Conservation (phyloP, 2,329 filamentous ascomycete genomes). For the Sordariomycetes sp. region DNA sequence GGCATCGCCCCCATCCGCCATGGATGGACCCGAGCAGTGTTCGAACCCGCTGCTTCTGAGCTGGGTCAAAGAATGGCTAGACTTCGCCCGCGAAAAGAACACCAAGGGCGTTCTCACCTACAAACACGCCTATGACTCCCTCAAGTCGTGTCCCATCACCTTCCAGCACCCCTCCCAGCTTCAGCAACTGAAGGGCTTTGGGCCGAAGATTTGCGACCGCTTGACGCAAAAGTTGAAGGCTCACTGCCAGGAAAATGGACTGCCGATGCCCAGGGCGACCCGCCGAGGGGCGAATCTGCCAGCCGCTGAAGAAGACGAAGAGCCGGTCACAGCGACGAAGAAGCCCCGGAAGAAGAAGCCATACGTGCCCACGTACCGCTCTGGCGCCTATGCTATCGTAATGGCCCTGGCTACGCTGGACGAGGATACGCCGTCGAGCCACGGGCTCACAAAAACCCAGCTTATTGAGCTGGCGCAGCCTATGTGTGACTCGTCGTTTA, state of each 20-base stretch:
- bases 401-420: slow-evolving; percentile 52
- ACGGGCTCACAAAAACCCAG: slow-evolving; percentile 56
- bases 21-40: slow-evolving; percentile 30
- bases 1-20: slow-evolving; percentile 11
- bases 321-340: slow-evolving; percentile 31
- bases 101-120: slow-evolving; percentile 63
- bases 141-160: slow-evolving; percentile 61
- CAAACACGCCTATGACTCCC: slow-evolving; percentile 64
- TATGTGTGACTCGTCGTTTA: slow-evolving; percentile 65
- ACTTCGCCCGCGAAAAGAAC: slow-evolving; percentile 56
- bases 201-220: slow-evolving; percentile 58
- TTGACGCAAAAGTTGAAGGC: slow-evolving; percentile 50
- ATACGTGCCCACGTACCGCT: slow-evolving; percentile 64
- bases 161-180: slow-evolving; percentile 67
- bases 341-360: slow-evolving; percentile 48
- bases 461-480: slow-evolving; percentile 60
- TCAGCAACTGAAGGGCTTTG: slow-evolving; percentile 62
- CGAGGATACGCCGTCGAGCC: slow-evolving; percentile 31
- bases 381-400: slow-evolving; percentile 64
- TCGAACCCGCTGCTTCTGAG: slow-evolving; percentile 61
- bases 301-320: slow-evolving; percentile 14
- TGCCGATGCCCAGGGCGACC: slow-evolving; percentile 55
- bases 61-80: slow-evolving; percentile 72
- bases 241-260: slow-evolving; percentile 55
- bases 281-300: slow-evolving; percentile 26